phyloP scores from a whole-genome alignment of 257 asterid genomes.

The Ballota nigra region DNA sequence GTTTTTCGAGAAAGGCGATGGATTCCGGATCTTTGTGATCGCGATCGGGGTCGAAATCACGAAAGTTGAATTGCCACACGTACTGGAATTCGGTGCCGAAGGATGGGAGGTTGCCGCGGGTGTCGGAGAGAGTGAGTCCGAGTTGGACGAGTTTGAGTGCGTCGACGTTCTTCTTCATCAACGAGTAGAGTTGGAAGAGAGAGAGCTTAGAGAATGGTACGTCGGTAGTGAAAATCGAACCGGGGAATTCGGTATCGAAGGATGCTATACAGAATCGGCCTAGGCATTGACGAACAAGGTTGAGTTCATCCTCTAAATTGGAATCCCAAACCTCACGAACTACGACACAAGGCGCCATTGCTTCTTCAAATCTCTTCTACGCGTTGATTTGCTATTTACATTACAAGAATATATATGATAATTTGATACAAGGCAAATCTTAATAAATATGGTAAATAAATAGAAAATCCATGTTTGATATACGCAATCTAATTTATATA shows the following conservation, averaged over 20 bases:
- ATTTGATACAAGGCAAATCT: too few species aligned
- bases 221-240: background rate
- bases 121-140: conserved; percentile 7
- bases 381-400: too few species aligned
- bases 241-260: background rate
- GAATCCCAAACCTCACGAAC: background rate
- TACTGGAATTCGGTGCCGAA: background rate
- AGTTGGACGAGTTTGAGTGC: background rate
- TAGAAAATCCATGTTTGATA: too few species aligned
- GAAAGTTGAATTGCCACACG: conserved; percentile 5
- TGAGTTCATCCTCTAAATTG: background rate
- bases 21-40: background rate
- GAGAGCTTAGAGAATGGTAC: background rate
- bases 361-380: too few species aligned
- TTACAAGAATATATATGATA: too few species aligned
- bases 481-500: too few species aligned
- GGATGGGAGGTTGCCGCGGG: background rate
- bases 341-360: background rate
- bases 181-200: background rate
- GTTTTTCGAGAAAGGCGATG: background rate
- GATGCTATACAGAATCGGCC: background rate
- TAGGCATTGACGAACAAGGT: background rate
- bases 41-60: background rate
- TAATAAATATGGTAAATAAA: too few species aligned
- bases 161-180: conserved; percentile 12